Evolutionary conservation across 139 green algal species (phyloP).

Genomic region (Tetradesmus lagerheimii): DNA sequence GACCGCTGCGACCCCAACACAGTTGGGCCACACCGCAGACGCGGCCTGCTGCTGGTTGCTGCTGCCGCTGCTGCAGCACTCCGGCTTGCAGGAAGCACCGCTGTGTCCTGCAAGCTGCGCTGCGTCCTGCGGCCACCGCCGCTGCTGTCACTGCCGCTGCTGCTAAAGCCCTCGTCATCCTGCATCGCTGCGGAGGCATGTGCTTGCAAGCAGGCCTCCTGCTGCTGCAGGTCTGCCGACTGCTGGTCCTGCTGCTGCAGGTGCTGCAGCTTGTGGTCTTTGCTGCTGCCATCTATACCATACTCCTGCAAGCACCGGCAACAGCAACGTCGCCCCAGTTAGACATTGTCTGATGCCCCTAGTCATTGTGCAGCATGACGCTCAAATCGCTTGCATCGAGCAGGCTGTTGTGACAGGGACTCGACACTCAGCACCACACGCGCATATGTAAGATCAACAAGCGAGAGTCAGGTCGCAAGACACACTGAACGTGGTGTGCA

Average conservation of each 20-base stretch:
- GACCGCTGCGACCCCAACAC: not conserved
- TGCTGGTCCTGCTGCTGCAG: constrained; percentile 20
- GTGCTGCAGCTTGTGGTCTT: constrained; percentile 6
- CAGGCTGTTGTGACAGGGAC: no score
- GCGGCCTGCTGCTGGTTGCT: not conserved
- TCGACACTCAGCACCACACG: no score
- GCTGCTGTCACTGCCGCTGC: not conserved
- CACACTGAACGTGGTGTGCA: not conserved
- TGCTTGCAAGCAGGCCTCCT: not conserved
- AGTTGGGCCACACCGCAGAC: not conserved
- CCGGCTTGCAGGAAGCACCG: not conserved
- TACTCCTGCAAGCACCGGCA: constrained; percentile 28
- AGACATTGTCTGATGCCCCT: no score
- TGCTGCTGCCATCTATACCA: constrained; percentile 15
- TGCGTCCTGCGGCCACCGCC: not conserved
- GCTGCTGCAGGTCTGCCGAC: constrained; percentile 10
- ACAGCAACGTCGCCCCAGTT: no score
- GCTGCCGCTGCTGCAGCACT: not conserved
- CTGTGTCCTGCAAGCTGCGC: not conserved
- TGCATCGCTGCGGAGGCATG: not conserved
- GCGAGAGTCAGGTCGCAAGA: no score
- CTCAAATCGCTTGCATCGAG: no score
- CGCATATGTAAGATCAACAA: no score
- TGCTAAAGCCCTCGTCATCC: not conserved
- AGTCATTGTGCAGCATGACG: no score